A percentile compares a stretch with the other conserved stretches of the same genome.
These are phyloP conservation scores for Panicum miliaceum DNA, from an alignment of 176 grass and related monocot species.

Conservation along the genomic window DNA sequence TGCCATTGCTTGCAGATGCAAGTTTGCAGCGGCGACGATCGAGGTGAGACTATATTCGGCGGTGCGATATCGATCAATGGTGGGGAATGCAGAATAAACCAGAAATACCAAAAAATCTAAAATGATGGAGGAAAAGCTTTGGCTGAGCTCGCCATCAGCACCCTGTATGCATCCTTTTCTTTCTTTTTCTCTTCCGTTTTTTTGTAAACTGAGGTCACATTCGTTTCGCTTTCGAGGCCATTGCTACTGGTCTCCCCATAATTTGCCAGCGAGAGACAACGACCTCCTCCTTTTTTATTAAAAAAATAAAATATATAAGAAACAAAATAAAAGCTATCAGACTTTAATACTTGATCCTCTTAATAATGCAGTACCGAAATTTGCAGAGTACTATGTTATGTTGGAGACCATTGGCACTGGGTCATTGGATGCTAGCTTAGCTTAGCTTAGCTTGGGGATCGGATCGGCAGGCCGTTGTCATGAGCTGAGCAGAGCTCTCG, in stretches of 20 bases:
- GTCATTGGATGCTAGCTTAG: neutral
- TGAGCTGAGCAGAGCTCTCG: neutral
- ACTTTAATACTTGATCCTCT: too few species aligned
- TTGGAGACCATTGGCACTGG: neutral
- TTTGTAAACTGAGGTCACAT: neutral
- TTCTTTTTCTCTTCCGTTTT: neutral
- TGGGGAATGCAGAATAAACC: neutral
- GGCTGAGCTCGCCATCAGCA: neutral
- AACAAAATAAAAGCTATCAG: neutral
- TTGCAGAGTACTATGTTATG: neutral
- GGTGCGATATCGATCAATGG: neutral
- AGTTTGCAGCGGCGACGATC: neutral
- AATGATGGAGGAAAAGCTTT: neutral
- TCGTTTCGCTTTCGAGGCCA: slow-evolving; percentile 11
- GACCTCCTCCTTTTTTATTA: neutral
- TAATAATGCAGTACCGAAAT: neutral
- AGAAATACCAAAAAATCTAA: neutral
- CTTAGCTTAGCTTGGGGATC: neutral
- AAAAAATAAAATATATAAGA: neutral
- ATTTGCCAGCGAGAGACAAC: neutral
- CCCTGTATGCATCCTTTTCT: neutral
- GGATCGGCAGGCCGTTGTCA: neutral
- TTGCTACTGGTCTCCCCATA: neutral
- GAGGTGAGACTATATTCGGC: neutral
- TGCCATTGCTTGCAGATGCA: neutral